A percentile compares a stretch with the other conserved stretches of the same genome.
These are phyloP conservation scores for Dittrichia graveolens DNA, from an alignment of 129 eudicot genomes.

Conservation along the genomic window DNA sequence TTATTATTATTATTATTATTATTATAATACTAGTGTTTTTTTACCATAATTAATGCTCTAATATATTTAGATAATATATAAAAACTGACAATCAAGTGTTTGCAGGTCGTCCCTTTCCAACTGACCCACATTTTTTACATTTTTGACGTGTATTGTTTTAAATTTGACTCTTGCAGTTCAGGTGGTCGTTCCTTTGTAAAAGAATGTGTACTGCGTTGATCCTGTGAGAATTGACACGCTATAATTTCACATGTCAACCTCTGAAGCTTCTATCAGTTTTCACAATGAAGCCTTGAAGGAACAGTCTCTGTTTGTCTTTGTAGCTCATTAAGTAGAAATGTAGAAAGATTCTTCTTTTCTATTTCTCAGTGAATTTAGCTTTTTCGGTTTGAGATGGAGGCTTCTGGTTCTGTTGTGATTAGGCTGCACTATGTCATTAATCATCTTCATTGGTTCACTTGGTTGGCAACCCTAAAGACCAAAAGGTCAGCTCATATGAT, in stretches of 20 bases:
- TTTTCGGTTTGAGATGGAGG: neutral
- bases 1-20: too few relatives aligned
- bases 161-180: conserved; percentile 50
- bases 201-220: conserved; percentile 72
- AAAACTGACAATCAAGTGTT: too few relatives aligned
- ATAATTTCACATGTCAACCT: neutral
- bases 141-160: conserved; percentile 1
- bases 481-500: too few relatives aligned
- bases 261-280: conserved; percentile 23
- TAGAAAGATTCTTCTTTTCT: neutral
- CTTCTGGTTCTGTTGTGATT: conserved; percentile 4
- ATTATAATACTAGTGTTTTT: too few relatives aligned
- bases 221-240: neutral
- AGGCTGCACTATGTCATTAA: conserved; percentile 9
- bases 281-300: conserved; percentile 26
- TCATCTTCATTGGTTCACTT: neutral
- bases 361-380: conserved; percentile 16
- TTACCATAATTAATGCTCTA: too few relatives aligned
- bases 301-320: conserved; percentile 18
- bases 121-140: neutral
- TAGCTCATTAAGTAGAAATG: conserved; percentile 27
- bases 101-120: too few relatives aligned
- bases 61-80: too few relatives aligned
- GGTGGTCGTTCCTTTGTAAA: conserved; percentile 87
- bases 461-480: too few relatives aligned